Conservation (phyloP, 192 early-diverging fungal species). For the Coemansia sp. region DNA sequence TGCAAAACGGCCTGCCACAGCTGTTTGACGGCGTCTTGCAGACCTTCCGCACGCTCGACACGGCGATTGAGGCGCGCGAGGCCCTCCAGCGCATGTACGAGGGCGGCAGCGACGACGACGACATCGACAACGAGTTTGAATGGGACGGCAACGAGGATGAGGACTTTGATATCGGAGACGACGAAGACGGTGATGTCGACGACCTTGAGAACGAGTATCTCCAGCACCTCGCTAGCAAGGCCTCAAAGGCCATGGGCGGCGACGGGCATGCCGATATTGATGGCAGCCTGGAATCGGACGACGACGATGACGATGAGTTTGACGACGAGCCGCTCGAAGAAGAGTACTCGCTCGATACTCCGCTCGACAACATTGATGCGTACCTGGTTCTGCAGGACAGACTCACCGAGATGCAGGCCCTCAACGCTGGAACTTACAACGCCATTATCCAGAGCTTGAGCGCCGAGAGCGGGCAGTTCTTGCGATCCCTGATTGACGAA, state of each 20-base stretch:
- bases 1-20: slow-evolving; percentile 77
- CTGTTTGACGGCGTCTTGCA: slow-evolving; percentile 72
- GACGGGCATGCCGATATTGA: slow-evolving; percentile 42
- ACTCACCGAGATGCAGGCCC: slow-evolving; percentile 54
- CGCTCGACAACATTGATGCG: slow-evolving; percentile 75
- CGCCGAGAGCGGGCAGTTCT: slow-evolving; percentile 42
- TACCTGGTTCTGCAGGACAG: slow-evolving; percentile 73
- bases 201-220: slow-evolving; percentile 69
- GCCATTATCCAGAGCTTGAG: slow-evolving; percentile 38
- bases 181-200: slow-evolving; percentile 65
- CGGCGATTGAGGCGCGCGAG: slow-evolving; percentile 47
- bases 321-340: slow-evolving; percentile 74
- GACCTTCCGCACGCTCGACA: slow-evolving; percentile 79
- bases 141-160: slow-evolving; percentile 53
- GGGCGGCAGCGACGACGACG: slow-evolving; percentile 33
- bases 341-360: slow-evolving; percentile 77
- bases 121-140: slow-evolving; percentile 34
- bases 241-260: slow-evolving; percentile 48
- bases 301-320: slow-evolving; percentile 63
- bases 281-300: slow-evolving; percentile 31
- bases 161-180: slow-evolving; percentile 60
- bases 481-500: slow-evolving; percentile 46
- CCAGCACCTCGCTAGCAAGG: slow-evolving; percentile 61
- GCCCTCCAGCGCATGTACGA: slow-evolving; percentile 55
- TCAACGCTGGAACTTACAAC: slow-evolving; percentile 38